These are phyloP conservation scores for Colletotrichum chrysophilum DNA, from an alignment of 2,329 filamentous ascomycete genomes.

Conservation along the genomic window DNA sequence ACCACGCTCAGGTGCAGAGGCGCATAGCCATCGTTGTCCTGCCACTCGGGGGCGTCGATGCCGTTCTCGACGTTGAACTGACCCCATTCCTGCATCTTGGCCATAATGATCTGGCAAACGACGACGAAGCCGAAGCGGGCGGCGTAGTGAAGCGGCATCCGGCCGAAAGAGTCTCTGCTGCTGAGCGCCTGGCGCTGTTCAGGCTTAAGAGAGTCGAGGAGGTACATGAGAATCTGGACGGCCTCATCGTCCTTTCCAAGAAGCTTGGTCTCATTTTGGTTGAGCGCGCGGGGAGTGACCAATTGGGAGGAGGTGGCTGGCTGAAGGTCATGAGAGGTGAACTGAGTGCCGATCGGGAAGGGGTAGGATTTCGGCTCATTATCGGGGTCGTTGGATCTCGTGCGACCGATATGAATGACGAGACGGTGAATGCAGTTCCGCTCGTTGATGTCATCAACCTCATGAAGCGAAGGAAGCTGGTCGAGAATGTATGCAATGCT, in stretches of 20 bases:
- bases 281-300: constrained; percentile 63
- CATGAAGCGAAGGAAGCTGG: constrained; percentile 75
- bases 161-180: constrained; percentile 78
- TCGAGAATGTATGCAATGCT: constrained; percentile 76
- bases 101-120: constrained; percentile 87
- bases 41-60: constrained; percentile 88
- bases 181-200: constrained; percentile 72
- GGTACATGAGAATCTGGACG: constrained; percentile 67
- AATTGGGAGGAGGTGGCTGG: constrained; percentile 72
- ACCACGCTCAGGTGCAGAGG: constrained; percentile 93
- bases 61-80: constrained; percentile 85
- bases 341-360: constrained; percentile 53
- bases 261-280: constrained; percentile 70
- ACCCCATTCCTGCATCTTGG: constrained; percentile 86
- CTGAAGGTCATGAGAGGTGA: constrained; percentile 77
- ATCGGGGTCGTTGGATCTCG: constrained; percentile 57
- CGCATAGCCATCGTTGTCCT: constrained; percentile 89
- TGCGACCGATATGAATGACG: constrained; percentile 88
- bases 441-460: constrained; percentile 90
- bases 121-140: constrained; percentile 93
- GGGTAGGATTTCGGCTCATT: constrained; percentile 54
- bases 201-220: constrained; percentile 71
- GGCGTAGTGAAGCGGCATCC: constrained; percentile 89
- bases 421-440: constrained; percentile 93
- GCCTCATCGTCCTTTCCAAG: constrained; percentile 75